Percentiles rank a stretch among this genome's conserved stretches.
Conservation (phyloP, 805 yeast species). For the Kurtzmaniella fragi region DNA sequence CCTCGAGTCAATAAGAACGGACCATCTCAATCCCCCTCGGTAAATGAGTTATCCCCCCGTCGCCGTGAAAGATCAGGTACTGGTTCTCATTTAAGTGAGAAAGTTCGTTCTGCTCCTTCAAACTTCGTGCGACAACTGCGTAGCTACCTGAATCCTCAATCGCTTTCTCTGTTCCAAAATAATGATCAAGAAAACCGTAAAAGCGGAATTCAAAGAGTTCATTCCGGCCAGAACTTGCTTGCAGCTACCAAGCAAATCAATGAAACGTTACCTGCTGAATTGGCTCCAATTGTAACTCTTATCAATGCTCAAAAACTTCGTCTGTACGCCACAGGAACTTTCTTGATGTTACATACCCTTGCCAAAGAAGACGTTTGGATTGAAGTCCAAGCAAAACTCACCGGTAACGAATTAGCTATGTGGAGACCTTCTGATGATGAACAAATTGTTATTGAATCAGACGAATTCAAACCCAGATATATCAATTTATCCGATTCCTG, state of each 20-base stretch:
- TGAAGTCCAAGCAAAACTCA: constrained; percentile 32
- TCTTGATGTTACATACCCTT: constrained; percentile 19
- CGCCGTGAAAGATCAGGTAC: not conserved
- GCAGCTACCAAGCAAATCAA: constrained; percentile 14
- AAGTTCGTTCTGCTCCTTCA: constrained; percentile 28
- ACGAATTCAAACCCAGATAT: constrained; percentile 45
- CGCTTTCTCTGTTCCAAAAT: constrained; percentile 2
- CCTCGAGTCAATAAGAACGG: constrained; percentile 4
- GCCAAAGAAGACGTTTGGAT: constrained; percentile 25
- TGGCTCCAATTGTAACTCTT: constrained; percentile 67
- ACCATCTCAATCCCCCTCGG: constrained; percentile 3
- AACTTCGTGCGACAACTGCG: constrained; percentile 29
- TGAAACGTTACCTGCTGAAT: constrained; percentile 50
- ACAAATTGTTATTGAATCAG: constrained; percentile 22
- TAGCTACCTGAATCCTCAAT: constrained; percentile 14
- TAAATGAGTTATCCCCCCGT: not conserved
- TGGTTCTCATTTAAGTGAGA: constrained; percentile 16
- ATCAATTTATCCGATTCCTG: constrained; percentile 46
- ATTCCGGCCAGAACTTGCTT: constrained; percentile 6
- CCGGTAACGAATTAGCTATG: constrained; percentile 53
- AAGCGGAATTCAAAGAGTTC: constrained; percentile 5
- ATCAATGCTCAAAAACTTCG: constrained; percentile 67
- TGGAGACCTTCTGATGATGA: constrained; percentile 34
- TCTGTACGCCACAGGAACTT: constrained; percentile 51
- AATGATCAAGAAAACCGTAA: not conserved